phyloP scores from a whole-genome alignment of 768 basidiomycete species.

The Hirschioporus abietinus region DNA sequence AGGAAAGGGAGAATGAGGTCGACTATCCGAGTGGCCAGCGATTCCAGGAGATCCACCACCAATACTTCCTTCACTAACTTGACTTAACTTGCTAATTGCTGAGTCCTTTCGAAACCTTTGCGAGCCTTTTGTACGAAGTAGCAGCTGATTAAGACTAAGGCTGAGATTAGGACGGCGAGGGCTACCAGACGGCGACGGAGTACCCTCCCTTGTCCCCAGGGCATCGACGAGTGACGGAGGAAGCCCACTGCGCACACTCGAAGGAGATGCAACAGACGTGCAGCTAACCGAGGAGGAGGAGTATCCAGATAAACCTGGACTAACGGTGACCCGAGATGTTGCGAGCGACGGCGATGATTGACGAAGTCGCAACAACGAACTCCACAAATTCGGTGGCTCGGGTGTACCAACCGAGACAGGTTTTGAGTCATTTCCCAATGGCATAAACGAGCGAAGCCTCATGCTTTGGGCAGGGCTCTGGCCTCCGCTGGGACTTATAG shows the following conservation, averaged over 20 bases:
- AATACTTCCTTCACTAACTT: not conserved
- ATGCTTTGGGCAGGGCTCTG: not conserved
- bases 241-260: not conserved
- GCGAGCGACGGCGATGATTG: not conserved
- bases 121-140: not conserved
- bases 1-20: constrained; percentile 2
- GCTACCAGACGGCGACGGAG: not conserved
- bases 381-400: not conserved
- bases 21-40: not conserved
- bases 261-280: not conserved
- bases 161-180: not conserved
- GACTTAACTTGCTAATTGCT: not conserved
- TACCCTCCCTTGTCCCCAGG: not conserved
- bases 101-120: not conserved
- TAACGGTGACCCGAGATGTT: not conserved
- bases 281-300: not conserved
- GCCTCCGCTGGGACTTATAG: not conserved
- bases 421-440: not conserved
- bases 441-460: not conserved
- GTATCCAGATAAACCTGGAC: not conserved
- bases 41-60: not conserved
- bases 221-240: not conserved
- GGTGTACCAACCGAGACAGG: not conserved
- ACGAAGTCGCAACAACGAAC: not conserved
- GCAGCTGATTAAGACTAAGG: not conserved